These are phyloP conservation scores for Pythium chondricola DNA, from an alignment of 352 stramenopile species.

Conservation along the genomic window DNA sequence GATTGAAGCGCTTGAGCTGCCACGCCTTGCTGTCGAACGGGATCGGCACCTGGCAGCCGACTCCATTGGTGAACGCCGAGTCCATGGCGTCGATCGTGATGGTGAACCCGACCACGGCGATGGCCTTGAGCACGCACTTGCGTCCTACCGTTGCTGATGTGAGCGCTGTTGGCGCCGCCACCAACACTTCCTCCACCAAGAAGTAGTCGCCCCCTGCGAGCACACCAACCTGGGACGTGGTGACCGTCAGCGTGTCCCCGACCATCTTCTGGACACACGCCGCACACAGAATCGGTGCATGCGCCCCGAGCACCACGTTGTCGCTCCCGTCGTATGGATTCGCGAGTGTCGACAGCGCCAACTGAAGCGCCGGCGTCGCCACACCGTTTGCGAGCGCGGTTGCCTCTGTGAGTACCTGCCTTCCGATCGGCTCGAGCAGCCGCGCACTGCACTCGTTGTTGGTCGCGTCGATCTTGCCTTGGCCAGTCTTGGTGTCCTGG, in stretches of 20 bases:
- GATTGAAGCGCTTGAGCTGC: conserved; percentile 53
- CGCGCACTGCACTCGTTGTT: conserved; percentile 50
- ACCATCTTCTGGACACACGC: conserved; percentile 56
- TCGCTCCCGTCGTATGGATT: conserved; percentile 6
- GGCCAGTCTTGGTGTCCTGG: conserved; percentile 37
- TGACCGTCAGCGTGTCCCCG: conserved; percentile 34
- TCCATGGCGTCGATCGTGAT: conserved; percentile 16
- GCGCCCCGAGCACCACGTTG: conserved; percentile 24
- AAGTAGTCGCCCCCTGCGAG: conserved; percentile 40
- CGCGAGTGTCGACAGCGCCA: conserved; percentile 28
- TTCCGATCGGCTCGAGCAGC: conserved; percentile 32
- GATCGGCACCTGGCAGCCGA: conserved; percentile 35
- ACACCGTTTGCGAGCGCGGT: conserved; percentile 29
- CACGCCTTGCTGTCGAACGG: conserved; percentile 51
- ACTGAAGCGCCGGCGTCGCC: conserved; percentile 24
- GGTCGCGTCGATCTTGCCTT: conserved; percentile 42
- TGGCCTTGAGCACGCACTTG: conserved; percentile 47
- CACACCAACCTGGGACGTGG: conserved; percentile 15
- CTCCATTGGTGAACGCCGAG: conserved; percentile 13
- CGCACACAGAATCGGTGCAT: conserved; percentile 36
- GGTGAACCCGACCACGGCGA: background rate
- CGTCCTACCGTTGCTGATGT: conserved; percentile 21
- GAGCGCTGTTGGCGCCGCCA: conserved; percentile 34
- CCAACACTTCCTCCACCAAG: conserved; percentile 50
- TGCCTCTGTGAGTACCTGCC: conserved; percentile 34